These are phyloP conservation scores for Fusarium annulatum DNA, from an alignment of 2,329 filamentous ascomycete genomes.

Conservation along the genomic window DNA sequence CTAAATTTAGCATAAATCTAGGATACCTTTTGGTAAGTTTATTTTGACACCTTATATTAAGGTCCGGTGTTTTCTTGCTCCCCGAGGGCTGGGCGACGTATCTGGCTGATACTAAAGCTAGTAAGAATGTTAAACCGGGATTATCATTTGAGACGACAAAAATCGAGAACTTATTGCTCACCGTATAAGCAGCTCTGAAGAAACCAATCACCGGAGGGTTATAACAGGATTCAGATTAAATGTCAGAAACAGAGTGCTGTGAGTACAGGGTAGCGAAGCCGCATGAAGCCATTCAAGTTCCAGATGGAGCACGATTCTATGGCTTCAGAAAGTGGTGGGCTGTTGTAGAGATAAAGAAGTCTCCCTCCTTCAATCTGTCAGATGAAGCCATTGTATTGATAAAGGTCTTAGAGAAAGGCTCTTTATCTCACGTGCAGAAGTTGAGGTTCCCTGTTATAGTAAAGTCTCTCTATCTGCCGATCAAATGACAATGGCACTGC, in stretches of 20 bases:
- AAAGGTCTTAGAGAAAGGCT: neutral
- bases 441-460: slow-evolving; percentile 75
- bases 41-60: no score
- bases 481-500: slow-evolving; percentile 71
- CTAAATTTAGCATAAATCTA: no score
- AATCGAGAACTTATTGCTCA: neutral
- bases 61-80: no score
- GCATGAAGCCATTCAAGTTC: neutral
- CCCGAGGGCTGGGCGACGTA: neutral
- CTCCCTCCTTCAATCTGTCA: slow-evolving; percentile 64
- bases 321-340: slow-evolving; percentile 55
- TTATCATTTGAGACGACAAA: no score
- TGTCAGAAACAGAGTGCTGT: neutral
- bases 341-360: slow-evolving; percentile 57
- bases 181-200: neutral
- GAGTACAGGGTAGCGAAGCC: neutral
- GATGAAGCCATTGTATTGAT: neutral
- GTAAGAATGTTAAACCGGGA: neutral
- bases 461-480: slow-evolving; percentile 69
- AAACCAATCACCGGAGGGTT: no score
- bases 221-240: neutral
- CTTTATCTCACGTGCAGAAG: slow-evolving; percentile 60
- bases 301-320: slow-evolving; percentile 28
- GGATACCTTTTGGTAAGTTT: no score
- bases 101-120: no score